phyloP scores from a whole-genome alignment of 2,329 filamentous ascomycete species.

The Ilyonectria mors-panacis region DNA sequence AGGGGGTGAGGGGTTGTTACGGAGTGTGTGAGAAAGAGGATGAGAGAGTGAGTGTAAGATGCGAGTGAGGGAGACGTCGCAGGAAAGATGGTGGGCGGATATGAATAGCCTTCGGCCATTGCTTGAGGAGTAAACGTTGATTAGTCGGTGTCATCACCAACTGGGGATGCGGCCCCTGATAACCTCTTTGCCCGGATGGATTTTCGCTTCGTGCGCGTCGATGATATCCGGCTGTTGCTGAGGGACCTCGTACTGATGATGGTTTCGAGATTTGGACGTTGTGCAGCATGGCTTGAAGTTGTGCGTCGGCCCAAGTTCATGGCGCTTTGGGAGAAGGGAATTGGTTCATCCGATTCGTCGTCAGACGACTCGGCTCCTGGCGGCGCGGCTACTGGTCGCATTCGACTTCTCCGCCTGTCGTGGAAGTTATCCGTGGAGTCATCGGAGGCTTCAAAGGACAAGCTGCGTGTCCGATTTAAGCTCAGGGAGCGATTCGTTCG shows the following conservation, averaged over 20 bases:
- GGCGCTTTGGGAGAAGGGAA: slow-evolving; percentile 44
- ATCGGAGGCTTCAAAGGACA: slow-evolving; percentile 57
- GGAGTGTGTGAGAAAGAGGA: slow-evolving; percentile 15
- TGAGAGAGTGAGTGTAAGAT: slow-evolving; percentile 29
- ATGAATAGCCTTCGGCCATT: slow-evolving; percentile 15
- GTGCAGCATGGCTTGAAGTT: slow-evolving; percentile 53
- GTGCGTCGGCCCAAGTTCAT: slow-evolving; percentile 46
- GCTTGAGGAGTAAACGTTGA: not conserved
- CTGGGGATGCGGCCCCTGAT: slow-evolving; percentile 53
- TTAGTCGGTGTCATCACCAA: slow-evolving; percentile 56
- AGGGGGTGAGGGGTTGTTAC: slow-evolving; percentile 27
- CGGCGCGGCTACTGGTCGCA: slow-evolving; percentile 49
- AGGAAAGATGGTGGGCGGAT: not conserved
- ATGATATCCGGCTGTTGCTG: slow-evolving; percentile 47
- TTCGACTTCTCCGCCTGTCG: slow-evolving; percentile 48
- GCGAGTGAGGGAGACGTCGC: slow-evolving; percentile 25
- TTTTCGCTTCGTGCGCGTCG: slow-evolving; percentile 49
- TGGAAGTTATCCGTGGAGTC: slow-evolving; percentile 51
- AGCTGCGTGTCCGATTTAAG: slow-evolving; percentile 54
- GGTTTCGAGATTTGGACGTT: slow-evolving; percentile 63
- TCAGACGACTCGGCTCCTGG: slow-evolving; percentile 53
- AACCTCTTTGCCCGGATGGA: slow-evolving; percentile 50
- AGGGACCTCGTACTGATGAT: slow-evolving; percentile 60
- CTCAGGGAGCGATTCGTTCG: slow-evolving; percentile 52
- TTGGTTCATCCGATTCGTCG: slow-evolving; percentile 48